A percentile compares a stretch with the other conserved stretches of the same genome.
These are phyloP conservation scores for Radiomyces spectabilis DNA, from an alignment of 192 early-diverging fungal species.

Conservation along the genomic window DNA sequence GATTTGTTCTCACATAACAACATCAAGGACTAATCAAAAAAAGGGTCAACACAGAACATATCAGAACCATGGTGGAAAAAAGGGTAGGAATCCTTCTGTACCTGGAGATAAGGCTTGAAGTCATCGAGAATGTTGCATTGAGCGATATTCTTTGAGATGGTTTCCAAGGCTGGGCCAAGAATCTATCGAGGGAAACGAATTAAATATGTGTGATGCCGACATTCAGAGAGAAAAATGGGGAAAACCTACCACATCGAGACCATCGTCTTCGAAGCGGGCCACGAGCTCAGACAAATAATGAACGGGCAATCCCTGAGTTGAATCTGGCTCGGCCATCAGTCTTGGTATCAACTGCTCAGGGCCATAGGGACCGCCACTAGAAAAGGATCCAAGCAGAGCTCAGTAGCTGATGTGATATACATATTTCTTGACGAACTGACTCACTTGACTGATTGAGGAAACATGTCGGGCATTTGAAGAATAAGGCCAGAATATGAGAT, in stretches of 20 bases:
- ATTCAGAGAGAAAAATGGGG: no score
- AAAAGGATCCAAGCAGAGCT: background rate
- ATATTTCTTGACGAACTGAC: background rate
- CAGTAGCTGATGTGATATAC: background rate
- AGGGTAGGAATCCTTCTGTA: no score
- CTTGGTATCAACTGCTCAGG: slow-evolving; percentile 36
- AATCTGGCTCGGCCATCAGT: slow-evolving; percentile 47
- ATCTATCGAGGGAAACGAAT: slow-evolving; percentile 29
- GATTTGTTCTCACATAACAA: slow-evolving; percentile 47
- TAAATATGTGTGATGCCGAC: background rate
- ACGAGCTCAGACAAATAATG: slow-evolving; percentile 60
- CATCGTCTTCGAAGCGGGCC: slow-evolving; percentile 55
- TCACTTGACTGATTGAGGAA: slow-evolving; percentile 61
- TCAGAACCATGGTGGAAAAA: background rate
- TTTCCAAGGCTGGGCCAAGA: slow-evolving; percentile 42
- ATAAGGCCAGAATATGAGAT: slow-evolving; percentile 81
- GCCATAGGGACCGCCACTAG: slow-evolving; percentile 20
- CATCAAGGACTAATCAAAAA: slow-evolving; percentile 32
- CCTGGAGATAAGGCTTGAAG: slow-evolving; percentile 39
- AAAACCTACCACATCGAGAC: slow-evolving; percentile 47
- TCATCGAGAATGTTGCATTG: slow-evolving; percentile 40
- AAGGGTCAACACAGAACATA: slow-evolving; percentile 8
- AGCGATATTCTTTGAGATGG: slow-evolving; percentile 38
- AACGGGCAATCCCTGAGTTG: slow-evolving; percentile 50
- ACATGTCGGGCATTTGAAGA: slow-evolving; percentile 85